phyloP scores from a whole-genome alignment of 1,284 basidiomycete genomes.

The Tausonia pullulans region DNA sequence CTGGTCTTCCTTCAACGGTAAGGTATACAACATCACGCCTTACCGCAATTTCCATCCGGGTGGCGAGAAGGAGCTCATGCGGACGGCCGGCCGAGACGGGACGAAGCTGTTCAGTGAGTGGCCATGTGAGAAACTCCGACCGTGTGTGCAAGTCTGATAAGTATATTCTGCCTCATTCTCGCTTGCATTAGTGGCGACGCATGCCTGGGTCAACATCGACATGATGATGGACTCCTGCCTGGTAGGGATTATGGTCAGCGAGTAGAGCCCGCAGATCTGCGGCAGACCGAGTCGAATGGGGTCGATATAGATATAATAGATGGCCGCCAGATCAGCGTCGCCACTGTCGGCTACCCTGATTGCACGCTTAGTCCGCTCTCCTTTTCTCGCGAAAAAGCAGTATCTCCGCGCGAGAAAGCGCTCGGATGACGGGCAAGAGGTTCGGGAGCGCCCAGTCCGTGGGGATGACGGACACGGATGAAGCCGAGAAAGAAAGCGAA shows the following conservation, averaged over 20 bases:
- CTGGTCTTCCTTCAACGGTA: slow-evolving; percentile 86
- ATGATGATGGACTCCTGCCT: slow-evolving; percentile 86
- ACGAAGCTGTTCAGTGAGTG: slow-evolving; percentile 78
- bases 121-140: background rate
- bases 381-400: too few relatives aligned
- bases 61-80: slow-evolving; percentile 85
- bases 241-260: slow-evolving; percentile 73
- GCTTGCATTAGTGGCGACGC: slow-evolving; percentile 39
- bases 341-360: too few relatives aligned
- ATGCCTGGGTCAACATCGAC: slow-evolving; percentile 89
- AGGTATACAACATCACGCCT: slow-evolving; percentile 92
- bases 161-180: background rate
- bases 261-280: slow-evolving; percentile 24
- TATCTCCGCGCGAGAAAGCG: too few relatives aligned
- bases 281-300: too few relatives aligned
- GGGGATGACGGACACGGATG: too few relatives aligned
- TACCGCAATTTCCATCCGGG: slow-evolving; percentile 91
- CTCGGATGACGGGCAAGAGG: too few relatives aligned
- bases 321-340: too few relatives aligned
- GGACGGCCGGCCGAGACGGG: slow-evolving; percentile 90
- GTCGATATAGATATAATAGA: too few relatives aligned
- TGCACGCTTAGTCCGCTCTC: too few relatives aligned
- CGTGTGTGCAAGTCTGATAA: background rate
- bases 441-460: too few relatives aligned
- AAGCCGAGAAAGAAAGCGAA: too few relatives aligned